Evolutionary conservation across 23 red algal genomes (phyloP).

Genomic region (Gracilaria gracilis): DNA sequence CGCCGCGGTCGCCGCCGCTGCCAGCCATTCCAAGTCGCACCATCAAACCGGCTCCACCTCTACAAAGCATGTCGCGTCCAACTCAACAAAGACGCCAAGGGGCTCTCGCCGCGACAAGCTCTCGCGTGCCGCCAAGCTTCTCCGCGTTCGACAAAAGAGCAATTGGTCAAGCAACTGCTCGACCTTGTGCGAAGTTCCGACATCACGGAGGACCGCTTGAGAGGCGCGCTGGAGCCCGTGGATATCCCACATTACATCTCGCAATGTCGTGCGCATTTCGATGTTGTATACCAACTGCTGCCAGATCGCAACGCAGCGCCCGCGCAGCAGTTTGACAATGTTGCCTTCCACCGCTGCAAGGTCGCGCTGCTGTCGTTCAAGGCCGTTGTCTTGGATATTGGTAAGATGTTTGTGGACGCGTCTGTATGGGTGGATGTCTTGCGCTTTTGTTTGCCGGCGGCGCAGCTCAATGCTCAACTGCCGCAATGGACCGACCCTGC

Average conservation of each 20-base stretch:
- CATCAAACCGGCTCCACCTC: neutral
- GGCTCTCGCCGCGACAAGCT: constrained; percentile 19
- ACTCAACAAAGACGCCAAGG: constrained; percentile 20
- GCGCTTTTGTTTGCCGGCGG: constrained; percentile 10
- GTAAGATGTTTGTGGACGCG: constrained; percentile 21
- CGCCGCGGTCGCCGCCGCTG: constrained; percentile 9
- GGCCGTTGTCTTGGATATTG: neutral
- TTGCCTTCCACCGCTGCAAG: constrained; percentile 16
- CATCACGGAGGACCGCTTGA: neutral
- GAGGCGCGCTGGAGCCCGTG: neutral
- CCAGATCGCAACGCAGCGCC: neutral
- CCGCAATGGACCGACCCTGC: constrained; percentile 25
- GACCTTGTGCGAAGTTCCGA: neutral
- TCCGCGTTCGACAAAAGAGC: constrained; percentile 42
- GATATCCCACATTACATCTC: constrained; percentile 16
- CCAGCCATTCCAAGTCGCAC: constrained; percentile 18
- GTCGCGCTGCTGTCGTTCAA: constrained; percentile 18
- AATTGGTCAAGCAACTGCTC: constrained; percentile 34
- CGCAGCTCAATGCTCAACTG: neutral
- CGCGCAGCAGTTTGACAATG: neutral
- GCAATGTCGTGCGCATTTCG: neutral
- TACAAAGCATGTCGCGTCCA: neutral
- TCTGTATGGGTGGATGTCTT: constrained; percentile 29
- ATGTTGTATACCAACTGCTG: neutral
- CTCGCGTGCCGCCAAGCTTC: constrained; percentile 21